These are phyloP conservation scores for Coix lacrymajobi DNA, from an alignment of 176 grass and related monocot genomes.

Conservation along the genomic window DNA sequence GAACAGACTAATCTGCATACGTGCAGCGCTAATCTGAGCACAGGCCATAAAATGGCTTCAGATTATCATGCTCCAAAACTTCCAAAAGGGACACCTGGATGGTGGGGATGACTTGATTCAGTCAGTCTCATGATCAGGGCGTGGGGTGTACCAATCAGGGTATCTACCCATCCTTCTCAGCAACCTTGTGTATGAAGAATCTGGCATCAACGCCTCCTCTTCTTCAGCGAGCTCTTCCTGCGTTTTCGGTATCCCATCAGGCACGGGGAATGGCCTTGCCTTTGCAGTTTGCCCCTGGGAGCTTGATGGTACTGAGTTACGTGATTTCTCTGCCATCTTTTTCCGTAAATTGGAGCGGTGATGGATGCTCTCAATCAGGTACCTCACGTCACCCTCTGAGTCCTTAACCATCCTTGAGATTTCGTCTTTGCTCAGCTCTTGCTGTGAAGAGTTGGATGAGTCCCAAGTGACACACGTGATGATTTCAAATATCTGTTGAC, in stretches of 20 bases:
- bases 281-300: neutral
- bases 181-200: conserved; percentile 62
- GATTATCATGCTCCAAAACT: neutral
- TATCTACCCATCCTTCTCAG: conserved; percentile 56
- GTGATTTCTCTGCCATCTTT: conserved; percentile 38
- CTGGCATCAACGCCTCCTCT: conserved; percentile 58
- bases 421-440: conserved; percentile 47
- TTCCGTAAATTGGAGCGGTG: conserved; percentile 39
- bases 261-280: conserved; percentile 50
- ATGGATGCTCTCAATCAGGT: conserved; percentile 56
- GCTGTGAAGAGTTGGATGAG: conserved; percentile 9
- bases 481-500: neutral
- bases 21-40: neutral
- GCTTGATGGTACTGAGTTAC: neutral
- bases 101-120: conserved; percentile 6
- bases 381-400: conserved; percentile 34
- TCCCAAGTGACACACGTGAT: neutral
- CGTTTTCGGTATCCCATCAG: conserved; percentile 65
- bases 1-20: neutral
- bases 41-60: neutral
- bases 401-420: conserved; percentile 48
- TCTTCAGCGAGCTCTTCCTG: conserved; percentile 68
- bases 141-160: conserved; percentile 73
- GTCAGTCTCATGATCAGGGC: conserved; percentile 51
- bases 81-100: neutral